Evolutionary conservation across 176 grass and related monocot genomes (phyloP).

Genomic region (Pontederia crassipes): DNA sequence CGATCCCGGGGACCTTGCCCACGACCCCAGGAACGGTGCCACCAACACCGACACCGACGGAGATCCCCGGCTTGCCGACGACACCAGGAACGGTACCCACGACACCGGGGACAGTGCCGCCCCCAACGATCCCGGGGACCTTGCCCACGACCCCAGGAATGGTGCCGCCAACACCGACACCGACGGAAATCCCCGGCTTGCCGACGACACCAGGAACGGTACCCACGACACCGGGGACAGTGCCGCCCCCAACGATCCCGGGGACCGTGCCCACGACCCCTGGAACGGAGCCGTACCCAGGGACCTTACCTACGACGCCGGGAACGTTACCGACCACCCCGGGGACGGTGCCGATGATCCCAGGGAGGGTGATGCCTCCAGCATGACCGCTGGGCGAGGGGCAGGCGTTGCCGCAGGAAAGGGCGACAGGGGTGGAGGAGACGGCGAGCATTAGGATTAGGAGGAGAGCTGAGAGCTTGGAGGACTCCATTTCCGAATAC

Average conservation of each 20-base stretch:
- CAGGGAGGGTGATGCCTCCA: neutral
- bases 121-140: neutral
- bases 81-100: too few species aligned
- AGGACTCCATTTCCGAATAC: constrained; percentile 31
- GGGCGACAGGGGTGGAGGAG: constrained; percentile 28
- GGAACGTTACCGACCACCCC: neutral
- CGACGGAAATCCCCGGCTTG: too few species aligned
- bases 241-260: neutral
- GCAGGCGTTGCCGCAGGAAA: constrained; percentile 18
- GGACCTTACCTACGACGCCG: neutral
- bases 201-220: neutral
- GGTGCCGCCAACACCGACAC: neutral
- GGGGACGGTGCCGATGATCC: neutral
- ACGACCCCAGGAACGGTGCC: neutral
- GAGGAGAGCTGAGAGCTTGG: constrained; percentile 43
- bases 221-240: neutral
- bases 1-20: too few species aligned
- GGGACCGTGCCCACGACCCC: neutral
- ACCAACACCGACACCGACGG: neutral
- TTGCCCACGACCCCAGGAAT: neutral
- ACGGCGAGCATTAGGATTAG: constrained; percentile 37
- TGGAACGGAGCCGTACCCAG: neutral
- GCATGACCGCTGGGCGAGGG: neutral
- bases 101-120: neutral
- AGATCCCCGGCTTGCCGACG: neutral